Percentiles rank a stretch among this genome's conserved stretches.
These are phyloP conservation scores for Colletotrichum echinochloae DNA, from an alignment of 2,329 filamentous ascomycete species.

Conservation along the genomic window DNA sequence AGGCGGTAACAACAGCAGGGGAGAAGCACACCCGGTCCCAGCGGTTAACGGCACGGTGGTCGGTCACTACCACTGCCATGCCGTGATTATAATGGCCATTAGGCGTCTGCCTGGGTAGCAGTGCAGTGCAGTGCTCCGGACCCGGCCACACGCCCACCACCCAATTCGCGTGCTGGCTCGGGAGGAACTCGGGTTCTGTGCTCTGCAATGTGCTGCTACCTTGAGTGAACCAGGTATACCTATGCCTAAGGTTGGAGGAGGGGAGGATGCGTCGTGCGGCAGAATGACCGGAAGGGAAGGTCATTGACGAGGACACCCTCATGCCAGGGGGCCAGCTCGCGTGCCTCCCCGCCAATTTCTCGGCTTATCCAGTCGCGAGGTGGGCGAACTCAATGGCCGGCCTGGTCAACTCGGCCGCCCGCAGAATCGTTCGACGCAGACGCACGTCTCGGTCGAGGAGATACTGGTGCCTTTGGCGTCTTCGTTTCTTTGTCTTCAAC, in stretches of 20 bases:
- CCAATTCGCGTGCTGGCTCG: not conserved
- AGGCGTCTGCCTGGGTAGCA: slow-evolving; percentile 8
- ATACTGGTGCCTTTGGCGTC: slow-evolving; percentile 18
- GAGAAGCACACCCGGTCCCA: not conserved
- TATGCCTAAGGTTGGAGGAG: no score
- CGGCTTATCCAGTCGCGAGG: not conserved
- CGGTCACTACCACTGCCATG: not conserved
- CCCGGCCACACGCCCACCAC: not conserved
- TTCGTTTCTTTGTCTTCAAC: not conserved
- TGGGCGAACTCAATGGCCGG: slow-evolving; percentile 2
- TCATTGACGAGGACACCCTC: slow-evolving; percentile 36
- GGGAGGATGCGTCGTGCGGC: not conserved
- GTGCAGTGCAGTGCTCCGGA: not conserved
- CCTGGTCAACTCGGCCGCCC: slow-evolving; percentile 17
- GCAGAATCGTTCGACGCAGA: slow-evolving; percentile 39
- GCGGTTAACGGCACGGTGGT: not conserved
- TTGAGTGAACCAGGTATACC: not conserved
- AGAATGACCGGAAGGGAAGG: not conserved
- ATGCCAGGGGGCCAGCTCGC: not conserved
- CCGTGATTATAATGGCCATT: not conserved
- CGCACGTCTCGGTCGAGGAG: slow-evolving; percentile 29
- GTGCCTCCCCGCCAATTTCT: slow-evolving; percentile 1
- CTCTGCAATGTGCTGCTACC: not conserved
- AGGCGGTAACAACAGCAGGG: not conserved
- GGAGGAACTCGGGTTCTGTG: not conserved